Percentiles rank a stretch among this genome's conserved stretches.
phyloP scores from a whole-genome alignment of 2,329 filamentous ascomycete genomes.

The Sporothrix luriei region DNA sequence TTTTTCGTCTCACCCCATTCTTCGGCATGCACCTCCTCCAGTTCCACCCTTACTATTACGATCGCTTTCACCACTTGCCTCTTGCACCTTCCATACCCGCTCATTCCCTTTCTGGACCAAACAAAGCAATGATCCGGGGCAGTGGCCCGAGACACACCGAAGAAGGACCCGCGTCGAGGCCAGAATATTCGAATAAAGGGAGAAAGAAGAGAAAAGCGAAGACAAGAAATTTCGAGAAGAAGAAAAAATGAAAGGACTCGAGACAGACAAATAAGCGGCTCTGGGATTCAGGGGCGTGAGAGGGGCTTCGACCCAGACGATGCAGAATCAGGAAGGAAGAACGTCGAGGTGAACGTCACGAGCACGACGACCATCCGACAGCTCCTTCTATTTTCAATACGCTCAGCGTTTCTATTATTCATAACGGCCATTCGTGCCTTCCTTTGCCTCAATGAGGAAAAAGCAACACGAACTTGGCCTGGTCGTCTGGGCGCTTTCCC shows the following conservation, averaged over 20 bases:
- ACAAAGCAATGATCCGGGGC: slow-evolving; percentile 1
- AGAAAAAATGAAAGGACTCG: neutral
- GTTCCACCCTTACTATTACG: neutral
- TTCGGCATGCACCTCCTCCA: neutral
- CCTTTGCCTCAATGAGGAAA: slow-evolving; percentile 19
- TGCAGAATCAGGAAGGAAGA: slow-evolving; percentile 25
- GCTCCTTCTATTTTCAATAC: slow-evolving; percentile 25
- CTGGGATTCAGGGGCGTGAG: slow-evolving; percentile 19
- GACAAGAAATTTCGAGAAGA: neutral
- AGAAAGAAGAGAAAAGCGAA: neutral
- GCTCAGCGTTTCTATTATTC: slow-evolving; percentile 31
- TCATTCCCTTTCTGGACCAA: slow-evolving; percentile 10
- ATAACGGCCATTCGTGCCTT: slow-evolving; percentile 23
- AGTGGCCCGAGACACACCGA: slow-evolving; percentile 5
- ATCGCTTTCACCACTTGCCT: neutral
- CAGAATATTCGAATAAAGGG: neutral
- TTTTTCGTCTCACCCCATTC: neutral
- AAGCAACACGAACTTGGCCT: slow-evolving; percentile 22
- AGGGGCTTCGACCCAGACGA: slow-evolving; percentile 15
- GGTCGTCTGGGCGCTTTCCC: slow-evolving; percentile 22
- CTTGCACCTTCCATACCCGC: neutral
- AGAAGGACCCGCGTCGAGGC: neutral
- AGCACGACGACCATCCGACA: slow-evolving; percentile 18
- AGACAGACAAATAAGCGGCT: neutral
- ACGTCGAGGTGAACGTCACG: slow-evolving; percentile 26